These are phyloP conservation scores for Strigomonas galati DNA, from an alignment of 208 protist genomes.

Conservation along the genomic window DNA sequence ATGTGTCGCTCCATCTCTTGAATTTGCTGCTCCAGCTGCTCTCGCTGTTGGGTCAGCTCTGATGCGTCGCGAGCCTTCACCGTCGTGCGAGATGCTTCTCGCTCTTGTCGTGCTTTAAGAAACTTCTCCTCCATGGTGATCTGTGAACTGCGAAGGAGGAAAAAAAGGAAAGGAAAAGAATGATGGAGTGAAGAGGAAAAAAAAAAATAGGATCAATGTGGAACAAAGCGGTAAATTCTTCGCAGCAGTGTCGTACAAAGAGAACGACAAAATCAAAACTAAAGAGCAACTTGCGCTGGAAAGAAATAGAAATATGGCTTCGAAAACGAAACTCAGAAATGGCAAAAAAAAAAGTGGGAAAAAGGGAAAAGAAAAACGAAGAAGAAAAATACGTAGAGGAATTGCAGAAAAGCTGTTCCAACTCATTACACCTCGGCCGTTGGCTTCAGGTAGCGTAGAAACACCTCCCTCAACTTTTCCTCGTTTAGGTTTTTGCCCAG, in stretches of 20 bases:
- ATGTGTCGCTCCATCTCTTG: constrained; percentile 35
- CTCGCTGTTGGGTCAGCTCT: constrained; percentile 32
- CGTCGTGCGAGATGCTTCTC: constrained; percentile 43
- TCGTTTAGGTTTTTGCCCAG: constrained; percentile 65
- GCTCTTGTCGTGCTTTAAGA: constrained; percentile 61
- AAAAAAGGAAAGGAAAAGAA: not conserved
- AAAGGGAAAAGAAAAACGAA: constrained; percentile 13
- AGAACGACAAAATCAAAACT: not conserved
- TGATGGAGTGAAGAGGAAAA: not conserved
- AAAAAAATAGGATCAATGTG: not conserved
- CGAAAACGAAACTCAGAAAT: too few species aligned
- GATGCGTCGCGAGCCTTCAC: constrained; percentile 35
- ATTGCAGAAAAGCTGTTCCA: not conserved
- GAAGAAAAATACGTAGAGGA: constrained; percentile 7
- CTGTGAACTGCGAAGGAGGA: not conserved
- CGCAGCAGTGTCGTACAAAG: not conserved
- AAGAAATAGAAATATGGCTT: too few species aligned
- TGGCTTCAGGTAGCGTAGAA: constrained; percentile 55
- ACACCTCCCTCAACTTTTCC: constrained; percentile 55
- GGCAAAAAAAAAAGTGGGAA: too few species aligned
- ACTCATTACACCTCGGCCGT: constrained; percentile 19
- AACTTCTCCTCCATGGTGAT: constrained; percentile 52
- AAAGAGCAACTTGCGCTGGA: too few species aligned
- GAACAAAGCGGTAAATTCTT: not conserved
- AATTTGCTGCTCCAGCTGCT: constrained; percentile 61